Percentiles rank a stretch among this genome's conserved stretches.
These are phyloP conservation scores for Clavispora phyllophila DNA, from an alignment of 805 yeast genomes.

Conservation along the genomic window DNA sequence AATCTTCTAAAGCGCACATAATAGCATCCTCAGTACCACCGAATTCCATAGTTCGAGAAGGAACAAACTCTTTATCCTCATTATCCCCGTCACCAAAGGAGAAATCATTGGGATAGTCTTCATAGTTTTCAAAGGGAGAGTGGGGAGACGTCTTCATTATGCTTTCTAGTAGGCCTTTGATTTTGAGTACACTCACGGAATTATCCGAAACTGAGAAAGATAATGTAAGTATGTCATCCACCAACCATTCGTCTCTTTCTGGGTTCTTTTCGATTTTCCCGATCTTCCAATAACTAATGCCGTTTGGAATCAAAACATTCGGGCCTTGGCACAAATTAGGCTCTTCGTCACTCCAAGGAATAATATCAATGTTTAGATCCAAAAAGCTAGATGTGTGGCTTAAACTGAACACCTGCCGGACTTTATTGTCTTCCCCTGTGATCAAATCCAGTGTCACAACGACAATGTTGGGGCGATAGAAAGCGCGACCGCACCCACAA, in stretches of 20 bases:
- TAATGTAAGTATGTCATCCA: slow-evolving; percentile 26
- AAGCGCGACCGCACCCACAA: slow-evolving; percentile 41
- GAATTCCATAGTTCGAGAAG: not conserved
- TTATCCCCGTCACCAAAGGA: not conserved
- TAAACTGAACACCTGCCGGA: slow-evolving; percentile 17
- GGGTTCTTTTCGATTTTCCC: not conserved
- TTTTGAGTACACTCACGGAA: not conserved
- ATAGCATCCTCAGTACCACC: slow-evolving; percentile 23
- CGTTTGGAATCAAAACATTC: slow-evolving; percentile 43
- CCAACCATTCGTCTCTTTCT: slow-evolving; percentile 6
- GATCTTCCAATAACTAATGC: slow-evolving; percentile 39
- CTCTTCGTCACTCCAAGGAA: slow-evolving; percentile 30
- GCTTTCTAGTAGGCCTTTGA: not conserved
- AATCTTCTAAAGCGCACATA: slow-evolving; percentile 25
- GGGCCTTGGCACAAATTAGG: slow-evolving; percentile 28
- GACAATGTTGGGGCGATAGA: slow-evolving; percentile 42
- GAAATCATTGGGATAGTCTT: not conserved
- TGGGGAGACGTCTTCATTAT: slow-evolving; percentile 10
- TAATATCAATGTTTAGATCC: not conserved
- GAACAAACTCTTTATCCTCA: not conserved
- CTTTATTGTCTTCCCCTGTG: not conserved
- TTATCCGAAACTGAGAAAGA: slow-evolving; percentile 33
- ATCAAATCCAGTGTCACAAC: slow-evolving; percentile 28
- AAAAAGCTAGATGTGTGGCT: slow-evolving; percentile 14
- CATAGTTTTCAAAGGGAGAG: slow-evolving; percentile 4